Base-by-base conservation (phyloP, 2,329 filamentous ascomycete species). In the Microsporum audouinii region DNA sequence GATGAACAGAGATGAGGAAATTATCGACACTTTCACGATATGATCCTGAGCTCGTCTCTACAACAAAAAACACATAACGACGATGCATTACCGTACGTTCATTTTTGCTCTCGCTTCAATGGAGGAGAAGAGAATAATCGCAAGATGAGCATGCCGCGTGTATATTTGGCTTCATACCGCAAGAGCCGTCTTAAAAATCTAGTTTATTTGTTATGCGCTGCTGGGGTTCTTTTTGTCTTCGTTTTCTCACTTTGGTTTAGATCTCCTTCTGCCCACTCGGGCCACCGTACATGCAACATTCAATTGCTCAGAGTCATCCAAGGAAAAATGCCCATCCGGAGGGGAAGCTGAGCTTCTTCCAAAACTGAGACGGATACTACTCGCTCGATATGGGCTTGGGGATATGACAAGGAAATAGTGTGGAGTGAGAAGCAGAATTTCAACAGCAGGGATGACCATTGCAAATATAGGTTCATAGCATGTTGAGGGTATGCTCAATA, bases 401-500 rank as follows among this genome's bases (percentile, higher is more conserved):
- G 75, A 2, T 77, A 80, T 66, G 77, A 80, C 27, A 73, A 73
- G 63, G 69, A 71, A 59, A 68, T 77, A 33, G 67, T 74, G 57
- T 78, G 76, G 75, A 64, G 67, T 10, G 68, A 71, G 5, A 72
- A 71, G 29, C 65, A 71, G 43, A 76, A 80, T 60, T 73, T 80
- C 5, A 67, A 80, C 3, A 73, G 70, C 33, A 80, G 81, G 68
- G 75, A 78, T 38, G 78, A 81, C 58, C 79, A 81, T 67, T 82
- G 80, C 68, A 72, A 73, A 34, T 82, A 80, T 64, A 78, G 78
- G 69, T 82, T 77, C 63, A 76, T 81, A 27, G 75, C 78, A 82
- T 64, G 79, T 79, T 2, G 80, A 82, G 71, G 80, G 79, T 68
- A 72, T 68, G 67, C 57, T 8, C 38, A 8, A 3, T 5, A 6